Evolutionary conservation across 2,329 filamentous ascomycete species (phyloP), one percentile per base, ranked within the genome.

Genomic region (Beauveria varroae): DNA sequence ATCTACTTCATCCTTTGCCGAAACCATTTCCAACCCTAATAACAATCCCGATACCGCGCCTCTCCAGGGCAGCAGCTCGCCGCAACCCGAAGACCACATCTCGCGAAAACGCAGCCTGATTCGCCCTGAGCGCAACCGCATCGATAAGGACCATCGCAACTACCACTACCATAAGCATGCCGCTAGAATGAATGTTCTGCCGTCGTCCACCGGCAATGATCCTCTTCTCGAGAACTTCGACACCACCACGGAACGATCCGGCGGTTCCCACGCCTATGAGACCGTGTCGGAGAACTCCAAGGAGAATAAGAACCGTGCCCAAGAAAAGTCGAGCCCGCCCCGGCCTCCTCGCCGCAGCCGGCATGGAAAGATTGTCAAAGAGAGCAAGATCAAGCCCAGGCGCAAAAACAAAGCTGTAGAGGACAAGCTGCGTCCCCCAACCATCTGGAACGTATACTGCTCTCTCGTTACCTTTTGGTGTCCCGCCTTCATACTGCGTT

Each of bases 141-240:
- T 96, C 67, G 89, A 93, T 67, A 86, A 83, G 65, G 89, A 93
- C 67, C 92, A 98, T 72, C 92, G 93, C 16, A 96, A 98, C 73
- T 99, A 97, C 71, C 85, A 97, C 76, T 99, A 99, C 75, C 87
- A 91, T 67, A 90, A 96, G 73, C 93, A 96, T 83, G 92, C 96
- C 10, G 90, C 92, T 68, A 90, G 93, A 65, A 97, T 99, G 92
- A 83, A 88, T 60, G 89, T 92, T 5, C 81, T 91, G 65, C 95
- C 96, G 1, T 98, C 95, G 0, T 89, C 91, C 7, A 98, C 95
- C 0, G 95, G 95, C 63, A 90, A 96, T 68, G 93, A 98, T 68
- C 91, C 93, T 3, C 85, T 96, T 57, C 75, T 90, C 60, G 93
- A 97, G 73, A 88, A 91, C 63, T 75, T 90, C 22, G 89, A 90